A percentile compares a stretch with the other conserved stretches of the same genome.
Evolutionary conservation across 345 rosid genomes (phyloP).

Genomic region (Nasturtium officinale): DNA sequence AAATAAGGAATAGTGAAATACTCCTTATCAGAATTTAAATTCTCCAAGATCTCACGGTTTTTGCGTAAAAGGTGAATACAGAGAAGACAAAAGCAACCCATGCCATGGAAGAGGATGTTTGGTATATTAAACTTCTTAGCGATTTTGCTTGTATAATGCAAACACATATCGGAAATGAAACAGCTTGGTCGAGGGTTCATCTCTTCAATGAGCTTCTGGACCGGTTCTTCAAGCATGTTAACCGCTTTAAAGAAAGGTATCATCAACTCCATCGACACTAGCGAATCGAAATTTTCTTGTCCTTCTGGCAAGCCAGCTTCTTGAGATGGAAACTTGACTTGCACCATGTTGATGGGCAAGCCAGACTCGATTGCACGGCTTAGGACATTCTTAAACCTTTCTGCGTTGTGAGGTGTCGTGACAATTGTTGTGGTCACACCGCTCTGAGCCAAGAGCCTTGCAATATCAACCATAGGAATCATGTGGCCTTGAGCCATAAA

Average conservation of each 20-base stretch:
- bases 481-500: slow-evolving; percentile 47
- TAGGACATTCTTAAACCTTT: slow-evolving; percentile 28
- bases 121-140: slow-evolving; percentile 51
- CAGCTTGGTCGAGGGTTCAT: slow-evolving; percentile 50
- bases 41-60: slow-evolving; percentile 10
- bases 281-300: slow-evolving; percentile 34
- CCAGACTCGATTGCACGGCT: slow-evolving; percentile 40
- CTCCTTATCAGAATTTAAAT: slow-evolving; percentile 15
- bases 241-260: slow-evolving; percentile 11
- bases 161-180: slow-evolving; percentile 50
- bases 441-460: slow-evolving; percentile 45
- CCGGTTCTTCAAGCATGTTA: slow-evolving; percentile 28
- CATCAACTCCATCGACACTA: slow-evolving; percentile 8
- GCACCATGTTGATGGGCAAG: slow-evolving; percentile 22
- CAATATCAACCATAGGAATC: slow-evolving; percentile 52
- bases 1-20: slow-evolving; percentile 45
- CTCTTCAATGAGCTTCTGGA: slow-evolving; percentile 41
- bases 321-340: slow-evolving; percentile 33
- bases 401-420: slow-evolving; percentile 50
- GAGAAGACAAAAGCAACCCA: slow-evolving; percentile 44
- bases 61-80: slow-evolving; percentile 27
- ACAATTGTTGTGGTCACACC: slow-evolving; percentile 44
- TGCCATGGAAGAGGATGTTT: slow-evolving; percentile 59
- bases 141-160: slow-evolving; percentile 44
- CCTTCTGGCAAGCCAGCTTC: slow-evolving; percentile 46